Conservation (phyloP, 345 rosid species). For the Abelmoschus esculentus region DNA sequence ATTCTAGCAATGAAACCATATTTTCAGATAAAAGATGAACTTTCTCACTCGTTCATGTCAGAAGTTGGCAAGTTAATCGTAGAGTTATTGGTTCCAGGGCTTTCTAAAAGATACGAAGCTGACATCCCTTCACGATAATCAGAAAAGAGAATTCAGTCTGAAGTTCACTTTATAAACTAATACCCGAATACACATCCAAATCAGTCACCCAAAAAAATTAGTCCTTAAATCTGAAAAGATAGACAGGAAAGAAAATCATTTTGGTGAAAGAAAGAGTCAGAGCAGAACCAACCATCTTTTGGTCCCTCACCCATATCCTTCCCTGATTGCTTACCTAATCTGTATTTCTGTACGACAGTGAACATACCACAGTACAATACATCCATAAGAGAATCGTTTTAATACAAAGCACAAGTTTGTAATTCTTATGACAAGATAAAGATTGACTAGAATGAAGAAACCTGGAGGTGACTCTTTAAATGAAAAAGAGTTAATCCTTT, state of each 20-base stretch:
- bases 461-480: conserved; percentile 93
- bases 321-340: conserved; percentile 81
- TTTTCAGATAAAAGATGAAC: conserved; percentile 6
- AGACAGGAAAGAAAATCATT: not conserved
- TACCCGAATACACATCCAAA: not conserved
- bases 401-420: not conserved
- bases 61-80: conserved; percentile 36
- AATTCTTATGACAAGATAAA: not conserved
- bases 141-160: conserved; percentile 13
- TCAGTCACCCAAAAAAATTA: not conserved
- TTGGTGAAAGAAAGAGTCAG: not conserved
- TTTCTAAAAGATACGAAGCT: conserved; percentile 47
- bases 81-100: conserved; percentile 28
- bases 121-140: conserved; percentile 24
- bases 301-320: conserved; percentile 56
- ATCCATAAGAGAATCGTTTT: not conserved
- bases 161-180: not conserved
- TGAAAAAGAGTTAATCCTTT: conserved; percentile 88
- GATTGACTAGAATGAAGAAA: conserved; percentile 17
- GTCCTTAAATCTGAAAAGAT: not conserved
- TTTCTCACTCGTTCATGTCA: conserved; percentile 61
- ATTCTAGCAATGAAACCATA: not conserved
- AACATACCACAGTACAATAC: conserved; percentile 6
- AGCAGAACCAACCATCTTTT: conserved; percentile 39
- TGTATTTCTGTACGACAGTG: conserved; percentile 55